Base-by-base conservation (phyloP, 306 rosid genomes). In the Fagus sylvatica region DNA sequence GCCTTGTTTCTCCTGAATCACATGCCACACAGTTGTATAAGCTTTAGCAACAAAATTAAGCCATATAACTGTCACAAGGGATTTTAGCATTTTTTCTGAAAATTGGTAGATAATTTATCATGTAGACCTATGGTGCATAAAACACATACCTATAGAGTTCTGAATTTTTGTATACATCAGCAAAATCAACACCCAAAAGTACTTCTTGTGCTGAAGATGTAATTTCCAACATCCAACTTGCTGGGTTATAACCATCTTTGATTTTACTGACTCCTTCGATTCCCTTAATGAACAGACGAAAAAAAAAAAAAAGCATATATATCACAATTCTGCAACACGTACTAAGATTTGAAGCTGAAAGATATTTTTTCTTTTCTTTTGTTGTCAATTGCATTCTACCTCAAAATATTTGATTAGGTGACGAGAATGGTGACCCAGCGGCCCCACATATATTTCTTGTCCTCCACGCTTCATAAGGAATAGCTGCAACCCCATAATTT, bases 1-100 rank as follows among this genome's bases (percentile, higher is more conserved):
- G 57, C 77, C 80, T 85, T 91, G 80, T 88, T 91, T 82, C 89
- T 82, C 88, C 94, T 88, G 86, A 30, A 79, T 19, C 15, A 78
- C 41, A 79, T 67, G 74, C 41, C 67, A 36, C 34, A 41, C n/a
- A 12, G 67, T 22, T 0, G 67, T 43, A 69, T 30, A 39, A 41
- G 48, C 42, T 54, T 37, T 40, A 53, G 55, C 17, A 28, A 41
- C 11, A 19, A 42, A n/a, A 7, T 43, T 43, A 43, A 43, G 49
- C 49, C 49, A 9, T 13, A 43, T 43, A 43, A 43, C 4, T 1
- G 12, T 43, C 49, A 43, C 49, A 43, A 43, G 13, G 49, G 7
- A 7, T 43, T 13, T 43, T 43, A 43, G 49, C 13, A 9, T 43
- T 9, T 43, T 39, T 2, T 43, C 49, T 2, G 13, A 43, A 43